Conservation (phyloP, 2,329 filamentous ascomycete genomes). For the Fusarium compactum region DNA sequence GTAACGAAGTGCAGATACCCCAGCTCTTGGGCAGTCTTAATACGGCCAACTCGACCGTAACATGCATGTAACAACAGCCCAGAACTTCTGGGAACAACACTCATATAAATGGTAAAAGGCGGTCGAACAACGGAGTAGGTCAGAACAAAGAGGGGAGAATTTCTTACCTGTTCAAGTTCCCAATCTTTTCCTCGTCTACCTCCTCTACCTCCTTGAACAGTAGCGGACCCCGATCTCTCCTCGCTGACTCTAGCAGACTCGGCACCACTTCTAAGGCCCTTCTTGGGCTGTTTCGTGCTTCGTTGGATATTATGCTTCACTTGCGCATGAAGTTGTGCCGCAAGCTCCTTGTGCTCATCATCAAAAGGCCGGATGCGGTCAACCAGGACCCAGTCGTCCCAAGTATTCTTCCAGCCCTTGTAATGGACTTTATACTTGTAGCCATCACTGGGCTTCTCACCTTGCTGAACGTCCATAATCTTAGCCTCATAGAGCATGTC, state of each 20-base stretch:
- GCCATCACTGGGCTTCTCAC: slow-evolving; percentile 75
- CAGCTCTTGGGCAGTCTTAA: slow-evolving; percentile 1
- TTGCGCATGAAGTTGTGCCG: slow-evolving; percentile 77
- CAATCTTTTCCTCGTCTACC: slow-evolving; percentile 82
- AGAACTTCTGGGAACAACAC: slow-evolving; percentile 17
- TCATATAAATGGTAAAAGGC: background rate
- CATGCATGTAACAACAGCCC: slow-evolving; percentile 10
- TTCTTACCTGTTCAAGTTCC: slow-evolving; percentile 82
- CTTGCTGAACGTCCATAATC: slow-evolving; percentile 80
- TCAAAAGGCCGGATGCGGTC: slow-evolving; percentile 95
- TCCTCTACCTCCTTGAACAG: slow-evolving; percentile 72
- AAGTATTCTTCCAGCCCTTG: slow-evolving; percentile 99
- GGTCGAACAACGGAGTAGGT: background rate
- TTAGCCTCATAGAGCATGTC: slow-evolving; percentile 98
- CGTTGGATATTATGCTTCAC: slow-evolving; percentile 70
- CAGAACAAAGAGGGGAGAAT: slow-evolving; percentile 10
- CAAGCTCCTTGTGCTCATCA: slow-evolving; percentile 93
- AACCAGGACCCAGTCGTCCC: slow-evolving; percentile 98
- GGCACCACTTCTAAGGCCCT: slow-evolving; percentile 54
- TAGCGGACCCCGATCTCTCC: slow-evolving; percentile 72
- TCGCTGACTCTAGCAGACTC: slow-evolving; percentile 77
- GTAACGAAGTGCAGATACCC: slow-evolving; percentile 5
- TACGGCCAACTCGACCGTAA: slow-evolving; percentile 4
- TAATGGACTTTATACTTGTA: slow-evolving; percentile 96
- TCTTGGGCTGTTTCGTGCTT: slow-evolving; percentile 66